Evolutionary conservation across 2,329 filamentous ascomycete genomes (phyloP).

Genomic region (Botryotinia convoluta): DNA sequence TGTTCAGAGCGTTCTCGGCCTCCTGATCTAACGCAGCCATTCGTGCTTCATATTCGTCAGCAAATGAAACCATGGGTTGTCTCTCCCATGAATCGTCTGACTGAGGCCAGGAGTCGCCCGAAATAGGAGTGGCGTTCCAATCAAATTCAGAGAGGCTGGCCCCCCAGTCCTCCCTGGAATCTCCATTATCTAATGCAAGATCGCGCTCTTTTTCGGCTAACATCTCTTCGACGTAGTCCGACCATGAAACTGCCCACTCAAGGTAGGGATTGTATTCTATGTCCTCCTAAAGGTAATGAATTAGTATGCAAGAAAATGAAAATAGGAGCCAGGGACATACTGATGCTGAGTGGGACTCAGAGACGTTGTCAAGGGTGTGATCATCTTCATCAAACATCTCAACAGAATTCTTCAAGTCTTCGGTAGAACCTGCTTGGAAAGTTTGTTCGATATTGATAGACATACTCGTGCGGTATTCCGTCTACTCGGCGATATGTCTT

Average conservation of each 20-base stretch:
- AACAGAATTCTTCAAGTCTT: neutral
- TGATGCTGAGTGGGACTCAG: neutral
- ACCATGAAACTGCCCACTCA: neutral
- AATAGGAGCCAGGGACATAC: neutral
- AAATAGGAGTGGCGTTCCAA: neutral
- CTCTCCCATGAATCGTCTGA: neutral
- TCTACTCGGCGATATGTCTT: rapidly evolving
- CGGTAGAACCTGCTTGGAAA: neutral
- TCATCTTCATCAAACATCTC: neutral
- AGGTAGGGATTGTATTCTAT: neutral
- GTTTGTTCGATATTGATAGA: neutral
- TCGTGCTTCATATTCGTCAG: neutral
- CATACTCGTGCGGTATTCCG: neutral
- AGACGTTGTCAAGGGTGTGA: neutral
- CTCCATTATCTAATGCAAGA: neutral
- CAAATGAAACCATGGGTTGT: too few species aligned
- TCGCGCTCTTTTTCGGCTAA: neutral
- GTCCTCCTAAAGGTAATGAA: neutral
- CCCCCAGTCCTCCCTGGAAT: too few species aligned
- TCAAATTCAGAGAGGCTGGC: too few species aligned
- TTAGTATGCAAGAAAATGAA: neutral
- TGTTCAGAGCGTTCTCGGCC: too few species aligned
- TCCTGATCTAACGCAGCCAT: neutral
- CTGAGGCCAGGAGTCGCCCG: neutral
- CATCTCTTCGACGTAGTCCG: neutral